Base-by-base conservation (phyloP, 805 yeast genomes). In the Candida suzukii region DNA sequence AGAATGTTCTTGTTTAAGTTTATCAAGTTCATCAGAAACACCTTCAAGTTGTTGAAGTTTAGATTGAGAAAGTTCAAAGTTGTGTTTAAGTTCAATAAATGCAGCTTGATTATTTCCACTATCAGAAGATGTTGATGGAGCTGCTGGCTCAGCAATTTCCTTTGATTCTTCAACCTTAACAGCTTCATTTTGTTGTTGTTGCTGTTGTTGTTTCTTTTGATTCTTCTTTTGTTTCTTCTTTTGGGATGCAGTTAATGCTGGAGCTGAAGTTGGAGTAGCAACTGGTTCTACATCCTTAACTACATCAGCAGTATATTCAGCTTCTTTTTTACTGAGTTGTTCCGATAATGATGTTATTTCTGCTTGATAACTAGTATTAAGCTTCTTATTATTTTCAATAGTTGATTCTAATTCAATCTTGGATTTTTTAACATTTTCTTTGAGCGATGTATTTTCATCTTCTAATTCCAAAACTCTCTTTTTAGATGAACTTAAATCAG, bases 1-100 rank as follows among this genome's bases (percentile, higher is more conserved):
- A 2, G 40, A 44, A 12, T 28, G 39, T 10, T 36, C 30, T 19
- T 24, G 13, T 16, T 22, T 39, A 4, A 31, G 22, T 6, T 10
- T 12, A 8, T 24, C 24, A 31, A 38, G 33, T 35, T 47, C 42
- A 18, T 27, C 37, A 4, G 35, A 34, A 20, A 46, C 41, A 9
- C 41, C 39, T 39, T 51, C 50, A 6, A 45, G 22, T 22, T 40
- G 43, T 10, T 38, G 19, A 17, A 41, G 32, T 25, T 50, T 50
- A 10, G 37, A 35, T 30, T 44, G 46, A 40, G 52, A 22, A 11
- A 30, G 19, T 24, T 50, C 57, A 18, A 49, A 47, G 20, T 52
- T 43, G 40, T 57, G 60, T 31, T 53, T 46, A 7, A 56, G 45
- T 38, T 53, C 61, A 17, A 57, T 52, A 3, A 46, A 22, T n/a